These are phyloP conservation scores for Phaeoacremonium minimum DNA, from an alignment of 2,329 filamentous ascomycete species.

Conservation along the genomic window DNA sequence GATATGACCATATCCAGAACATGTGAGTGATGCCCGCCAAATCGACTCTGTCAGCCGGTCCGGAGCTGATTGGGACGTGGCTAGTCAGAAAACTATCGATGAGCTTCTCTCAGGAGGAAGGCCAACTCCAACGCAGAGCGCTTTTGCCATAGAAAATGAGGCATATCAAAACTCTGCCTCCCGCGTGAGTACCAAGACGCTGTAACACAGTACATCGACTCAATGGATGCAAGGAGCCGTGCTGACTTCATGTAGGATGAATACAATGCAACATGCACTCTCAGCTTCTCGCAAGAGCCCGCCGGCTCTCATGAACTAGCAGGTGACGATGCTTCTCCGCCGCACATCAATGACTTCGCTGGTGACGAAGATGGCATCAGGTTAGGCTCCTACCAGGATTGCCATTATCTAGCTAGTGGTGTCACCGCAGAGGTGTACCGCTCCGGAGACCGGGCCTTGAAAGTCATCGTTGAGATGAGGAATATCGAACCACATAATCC, in stretches of 20 bases:
- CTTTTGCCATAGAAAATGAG: conserved; percentile 62
- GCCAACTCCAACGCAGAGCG: conserved; percentile 25
- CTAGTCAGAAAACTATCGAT: conserved; percentile 20
- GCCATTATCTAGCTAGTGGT: conserved; percentile 57
- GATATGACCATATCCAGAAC: conserved; percentile 59
- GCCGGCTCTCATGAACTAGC: no score
- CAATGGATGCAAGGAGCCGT: background rate
- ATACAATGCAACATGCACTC: conserved; percentile 43
- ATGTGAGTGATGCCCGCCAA: conserved; percentile 41
- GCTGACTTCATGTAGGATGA: conserved; percentile 43
- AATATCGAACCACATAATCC: conserved; percentile 81
- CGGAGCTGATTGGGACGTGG: conserved; percentile 6
- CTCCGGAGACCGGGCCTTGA: conserved; percentile 63
- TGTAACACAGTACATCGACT: no score
- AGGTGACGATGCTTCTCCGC: no score
- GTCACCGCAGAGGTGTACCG: conserved; percentile 82
- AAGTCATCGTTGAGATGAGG: conserved; percentile 73
- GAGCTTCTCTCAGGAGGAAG: conserved; percentile 13
- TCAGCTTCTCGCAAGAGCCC: no score
- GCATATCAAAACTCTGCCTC: conserved; percentile 56
- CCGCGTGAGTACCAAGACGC: conserved; percentile 48
- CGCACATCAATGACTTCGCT: conserved; percentile 2
- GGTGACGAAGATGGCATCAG: conserved; percentile 27
- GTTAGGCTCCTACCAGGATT: conserved; percentile 51
- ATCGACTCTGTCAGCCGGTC: background rate